Evolutionary conservation across 2,329 filamentous ascomycete genomes (phyloP), one percentile per base, ranked within the genome.

Genomic region (Fusarium sp.): DNA sequence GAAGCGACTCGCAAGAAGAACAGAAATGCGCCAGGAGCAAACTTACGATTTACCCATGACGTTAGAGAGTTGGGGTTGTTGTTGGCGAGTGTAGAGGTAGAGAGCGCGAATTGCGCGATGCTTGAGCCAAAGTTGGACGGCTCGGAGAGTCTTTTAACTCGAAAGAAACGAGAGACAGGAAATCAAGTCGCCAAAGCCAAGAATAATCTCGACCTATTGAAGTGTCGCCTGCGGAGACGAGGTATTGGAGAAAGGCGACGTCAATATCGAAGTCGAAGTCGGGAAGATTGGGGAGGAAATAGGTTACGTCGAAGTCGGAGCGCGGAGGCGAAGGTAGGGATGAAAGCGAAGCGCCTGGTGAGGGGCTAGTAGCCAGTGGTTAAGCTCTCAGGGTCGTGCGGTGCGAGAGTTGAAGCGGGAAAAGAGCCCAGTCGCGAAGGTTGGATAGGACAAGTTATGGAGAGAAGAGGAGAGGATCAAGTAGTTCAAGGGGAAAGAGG

Each of bases 21-120:
- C 14, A 32, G 42, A 45, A 40, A 32, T 27, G 22, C 27, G 42
- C n/a, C 46, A 47, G 40, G 38, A 51, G 47, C 59, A 43, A n/a
- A 85, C 85, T 84, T 79, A 87, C 85, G 85, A 85, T 84, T 87
- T 87, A 72, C 85, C 85, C 85, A 87, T 87, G 65, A 50, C 47
- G 52, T 50, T 59, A 55, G 20, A 40, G 60, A 45, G 51, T 65
- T 38, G 45, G 30, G 51, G 43, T 45, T 63, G 51, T 61, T 70
- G 46, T 71, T 58, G 60, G 67, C 15, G 56, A 59, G 49, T 12
- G 59, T 53, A 59, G 40, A 49, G 51, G 52, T 43, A 66, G 59
- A 59, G 62, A 71, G 71, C 67, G 73, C 74, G 65, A 76, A 74
- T 76, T 76, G 74, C 74, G 74, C 74, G 63, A 72, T 47, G 55